Conservation (phyloP, 805 yeast species). For the Saturnispora sanitii region DNA sequence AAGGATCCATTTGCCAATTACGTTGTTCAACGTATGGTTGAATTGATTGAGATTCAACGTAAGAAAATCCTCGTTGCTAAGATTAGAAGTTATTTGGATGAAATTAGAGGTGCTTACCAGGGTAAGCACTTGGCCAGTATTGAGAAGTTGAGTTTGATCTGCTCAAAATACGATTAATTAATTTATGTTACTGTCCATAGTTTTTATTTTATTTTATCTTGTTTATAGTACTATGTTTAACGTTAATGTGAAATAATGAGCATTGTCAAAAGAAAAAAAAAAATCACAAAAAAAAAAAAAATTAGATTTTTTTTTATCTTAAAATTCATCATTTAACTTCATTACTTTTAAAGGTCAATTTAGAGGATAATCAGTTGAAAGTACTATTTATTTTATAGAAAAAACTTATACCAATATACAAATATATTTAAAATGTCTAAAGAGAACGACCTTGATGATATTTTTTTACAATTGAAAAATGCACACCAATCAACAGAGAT, state of each 20-base stretch:
- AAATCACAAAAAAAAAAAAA: no score
- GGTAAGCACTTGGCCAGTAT: conserved; percentile 82
- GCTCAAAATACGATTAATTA: conserved; percentile 33
- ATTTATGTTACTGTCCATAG: no score
- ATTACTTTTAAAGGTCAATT: no score
- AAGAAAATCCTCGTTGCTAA: conserved; percentile 61
- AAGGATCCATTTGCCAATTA: conserved; percentile 97
- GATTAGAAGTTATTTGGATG: conserved; percentile 71
- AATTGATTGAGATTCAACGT: conserved; percentile 61
- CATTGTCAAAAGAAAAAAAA: no score
- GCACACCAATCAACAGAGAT: conserved; percentile 1
- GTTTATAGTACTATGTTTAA: conserved; percentile 2
- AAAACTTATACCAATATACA: background rate
- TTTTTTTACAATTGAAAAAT: conserved; percentile 20
- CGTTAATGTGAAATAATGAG: background rate
- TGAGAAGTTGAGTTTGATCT: conserved; percentile 56
- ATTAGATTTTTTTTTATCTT: background rate
- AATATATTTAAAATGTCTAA: conserved; percentile 5
- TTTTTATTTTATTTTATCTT: background rate
- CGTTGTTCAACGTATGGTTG: conserved; percentile 90
- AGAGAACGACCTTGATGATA: conserved; percentile 23
- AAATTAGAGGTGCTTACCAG: conserved; percentile 55
- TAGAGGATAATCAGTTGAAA: no score
- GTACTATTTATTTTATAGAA: no score
- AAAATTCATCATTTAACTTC: background rate